Base-by-base conservation (phyloP, 441 rosid species). In the Jatropha podagrica region DNA sequence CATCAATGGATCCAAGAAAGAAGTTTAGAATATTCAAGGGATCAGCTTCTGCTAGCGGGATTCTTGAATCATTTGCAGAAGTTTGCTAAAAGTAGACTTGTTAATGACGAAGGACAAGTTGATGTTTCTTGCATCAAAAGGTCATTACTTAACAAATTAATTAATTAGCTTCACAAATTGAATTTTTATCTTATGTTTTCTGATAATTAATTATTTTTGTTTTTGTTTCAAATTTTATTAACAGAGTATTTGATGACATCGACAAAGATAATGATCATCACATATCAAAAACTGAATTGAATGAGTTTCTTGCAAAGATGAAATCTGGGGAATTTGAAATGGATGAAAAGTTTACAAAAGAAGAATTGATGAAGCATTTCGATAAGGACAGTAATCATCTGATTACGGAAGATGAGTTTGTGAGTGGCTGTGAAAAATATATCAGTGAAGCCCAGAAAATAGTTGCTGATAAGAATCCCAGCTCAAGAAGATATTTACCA, bases 21-120 rank as follows among this genome's bases (percentile, higher is more conserved):
- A 63, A 76, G 79, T 62, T 69, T 76, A 32, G 65, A 62, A 51
- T 69, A 49, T 76, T 76, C 56, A 26, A 61, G 55, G 70, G 56
- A 76, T 51, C 69, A 76, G 56, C 69, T 76, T 59, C 69, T 69
- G 23, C 54, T 76, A 18, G 79, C 74, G 62, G 74, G 69, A 69
- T 76, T 69, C 27, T 71, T 76, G 46, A 44, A 64, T 41, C 69
- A 62, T 42, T 54, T 76, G 20, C 70, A 69, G 26, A 69, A 71
- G 12, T 40, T 54, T 69, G 79, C 79, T 23, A 51, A 23, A 54
- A 52, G 26, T 62, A 26, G 46, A 18, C 74, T 76, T 9, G 70
- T 76, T 9, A 69, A 69, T 41, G 65, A 62, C 17, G 37, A 76
- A 38, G 79, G 74, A 62, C 42, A 62, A 10, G 44, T 71, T 63